Base-by-base conservation (phyloP, 441 rosid genomes). In the Jatropha podagrica region DNA sequence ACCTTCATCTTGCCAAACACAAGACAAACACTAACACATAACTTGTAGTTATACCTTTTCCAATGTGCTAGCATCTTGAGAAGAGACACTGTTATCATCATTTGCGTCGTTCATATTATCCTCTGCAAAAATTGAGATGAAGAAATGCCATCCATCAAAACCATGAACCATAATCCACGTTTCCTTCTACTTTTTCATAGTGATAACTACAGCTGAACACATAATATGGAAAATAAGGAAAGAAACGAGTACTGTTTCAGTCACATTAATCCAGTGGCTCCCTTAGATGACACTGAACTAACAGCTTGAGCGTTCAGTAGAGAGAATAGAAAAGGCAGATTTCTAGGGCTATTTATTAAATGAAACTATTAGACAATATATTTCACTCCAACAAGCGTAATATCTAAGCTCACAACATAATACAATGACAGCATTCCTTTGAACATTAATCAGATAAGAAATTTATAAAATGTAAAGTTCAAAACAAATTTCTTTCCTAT, bases 21-120 rank as follows among this genome's bases (percentile, higher is more conserved):
- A 46, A 10, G 13, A 14, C 54, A 7, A 38, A 44, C 71, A 56
- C 54, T 23, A 42, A 38, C 54, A 76, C 66, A 68, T 27, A 74
- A 46, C 51, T 42, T 26, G 58, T 1, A 10, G 13, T 26, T 48
- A 58, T 83, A 90, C 88, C 90, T 84, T 76, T 71, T 81, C 78
- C 76, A 79, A 55, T n/a, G 55, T 26, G 55, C 77, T 86, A 54
- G 69, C 82, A 73, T 82, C 83, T 37, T 81, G 82, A 79, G 79
- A 76, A 76, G 80, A 79, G 17, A 65, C 72, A 26, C 65, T 81
- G 12, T 73, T 51, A 11, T 77, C 81, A 69, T 78, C 49, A 78
- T 73, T 40, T 68, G 78, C 82, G 70, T 84, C 88, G 69, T 85
- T 88, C 68, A 69, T 73, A 68, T 83, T 94, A 82, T 74, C 82